Base-by-base conservation (phyloP, 306 rosid genomes). In the Citrullus amarus region DNA sequence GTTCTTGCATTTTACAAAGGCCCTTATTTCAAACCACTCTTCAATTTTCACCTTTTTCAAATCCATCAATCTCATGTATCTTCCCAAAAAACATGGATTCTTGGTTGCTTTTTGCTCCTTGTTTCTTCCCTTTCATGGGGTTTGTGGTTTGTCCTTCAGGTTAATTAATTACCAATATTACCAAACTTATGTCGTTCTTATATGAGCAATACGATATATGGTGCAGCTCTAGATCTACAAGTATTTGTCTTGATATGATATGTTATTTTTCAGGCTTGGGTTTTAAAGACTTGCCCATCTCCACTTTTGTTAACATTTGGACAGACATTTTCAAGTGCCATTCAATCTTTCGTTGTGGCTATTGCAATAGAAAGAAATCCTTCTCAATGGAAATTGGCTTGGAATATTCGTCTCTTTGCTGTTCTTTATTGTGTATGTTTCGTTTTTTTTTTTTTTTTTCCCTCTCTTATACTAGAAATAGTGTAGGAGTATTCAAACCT, bases 261-360 rank as follows among this genome's bases (percentile, higher is more conserved):
- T 48, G 12, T 48, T 48, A 12, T 6, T 53, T 32, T 59, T 46
- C 85, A 93, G 98, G 89, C 80, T 41, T 67, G 72, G 80, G 78
- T 91, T 6, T 16, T 91, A 60, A 93, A 87, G 78, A 85, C 59
- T 41, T 91, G 90, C 61, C 97, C 93, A 75, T 87, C 98, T 66
- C 88, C 87, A 92, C 86, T 93, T 78, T 90, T 90, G 15, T 84
- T 93, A 28, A 90, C 96, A 17, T 81, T 90, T 62, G 90, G 89
- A 63, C 98, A 90, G 54, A 87, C 96, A 48, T 75, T 82, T 76
- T 85, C 85, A 20, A 93, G 96, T 41, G 80, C 92, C 56, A 72
- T 93, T 79, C 97, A 93, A 76, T 75, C 93, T 4, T 86, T 93
- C 43, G 86, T 39, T 54, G 80, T 93, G 16, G 97, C 96, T 34